Evolutionary conservation across 257 asterid species (phyloP), one percentile per base, ranked within the genome.

Genomic region (Mitragyna speciosa): DNA sequence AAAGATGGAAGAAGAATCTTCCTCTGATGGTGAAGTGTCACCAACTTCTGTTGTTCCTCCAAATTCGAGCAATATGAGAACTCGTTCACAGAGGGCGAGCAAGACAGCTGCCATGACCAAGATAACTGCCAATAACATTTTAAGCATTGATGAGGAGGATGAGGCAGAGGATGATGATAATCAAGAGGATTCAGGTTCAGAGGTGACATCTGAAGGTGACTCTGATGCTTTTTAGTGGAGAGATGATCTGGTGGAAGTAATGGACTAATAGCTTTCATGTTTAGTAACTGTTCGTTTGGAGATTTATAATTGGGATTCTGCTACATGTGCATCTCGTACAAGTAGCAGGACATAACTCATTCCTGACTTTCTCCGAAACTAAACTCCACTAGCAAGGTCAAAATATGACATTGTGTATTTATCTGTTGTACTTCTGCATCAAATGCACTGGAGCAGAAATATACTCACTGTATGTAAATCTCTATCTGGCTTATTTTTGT

Each of bases 81-180:
- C 86, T 52, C 91, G 97, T 36, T 90, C 98, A 3, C 96, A 94
- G 70, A 89, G 98, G 87, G 98, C 97, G 56, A 91, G 98, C 90
- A 95, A 93, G 87, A 89, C 98, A 22, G 94, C 90, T 58, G 98
- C 98, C 47, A 28, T 95, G 94, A 30, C 90, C n/a, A 93, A 84
- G 85, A 84, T 95, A 83, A 79, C 89, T 1, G 83, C 91, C 81
- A 87, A 87, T 70, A 76, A 83, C 26, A 75, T 89, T 2, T 10
- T 80, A 45, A 85, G 73, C 85, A 90, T 91, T 20, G 89, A 86
- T 2, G 98, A 92, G 87, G 88, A 85, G 39, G 92, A 86, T 24
- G 86, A 80, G 45, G 84, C 28, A 22, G 87, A 81, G 2, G 88
- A 83, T 0, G 89, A 86, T 22, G 75, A 16, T 0, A 88, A 49